These are phyloP conservation scores for Paecilomyces niveus DNA, from an alignment of 2,329 filamentous ascomycete species.

Conservation along the genomic window DNA sequence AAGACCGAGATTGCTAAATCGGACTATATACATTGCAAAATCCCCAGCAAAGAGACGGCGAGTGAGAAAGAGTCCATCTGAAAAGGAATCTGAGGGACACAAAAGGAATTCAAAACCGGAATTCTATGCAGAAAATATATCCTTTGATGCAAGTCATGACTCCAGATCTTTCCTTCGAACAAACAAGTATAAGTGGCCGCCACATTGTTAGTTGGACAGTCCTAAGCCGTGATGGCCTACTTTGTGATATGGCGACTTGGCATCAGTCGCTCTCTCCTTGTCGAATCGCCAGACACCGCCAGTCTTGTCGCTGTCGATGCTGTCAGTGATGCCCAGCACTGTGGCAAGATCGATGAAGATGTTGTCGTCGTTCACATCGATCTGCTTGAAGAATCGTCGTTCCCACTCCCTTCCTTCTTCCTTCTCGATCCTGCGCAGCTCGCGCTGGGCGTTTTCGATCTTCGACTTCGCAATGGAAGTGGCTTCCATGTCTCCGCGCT, in stretches of 20 bases:
- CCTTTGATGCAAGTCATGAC: not conserved
- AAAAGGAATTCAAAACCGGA: not conserved
- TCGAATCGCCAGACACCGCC: slow-evolving; percentile 66
- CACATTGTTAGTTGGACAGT: slow-evolving; percentile 6
- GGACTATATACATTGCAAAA: not conserved
- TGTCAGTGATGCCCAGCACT: slow-evolving; percentile 31
- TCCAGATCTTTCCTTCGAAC: not conserved
- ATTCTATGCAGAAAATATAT: not conserved
- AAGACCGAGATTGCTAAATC: not conserved
- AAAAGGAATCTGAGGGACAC: not conserved
- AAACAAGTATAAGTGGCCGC: not conserved
- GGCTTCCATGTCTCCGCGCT: slow-evolving; percentile 73
- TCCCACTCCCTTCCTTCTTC: slow-evolving; percentile 73
- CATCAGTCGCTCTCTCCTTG: slow-evolving; percentile 42
- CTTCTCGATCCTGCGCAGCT: slow-evolving; percentile 65
- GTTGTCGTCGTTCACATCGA: slow-evolving; percentile 29
- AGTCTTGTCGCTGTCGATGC: slow-evolving; percentile 57
- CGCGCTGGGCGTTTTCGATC: slow-evolving; percentile 84
- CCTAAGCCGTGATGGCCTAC: slow-evolving; percentile 35
- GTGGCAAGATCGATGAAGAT: slow-evolving; percentile 38
- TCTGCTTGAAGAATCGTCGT: slow-evolving; percentile 66
- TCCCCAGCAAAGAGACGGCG: not conserved
- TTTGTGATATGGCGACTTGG: slow-evolving; percentile 37
- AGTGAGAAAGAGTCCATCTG: not conserved
- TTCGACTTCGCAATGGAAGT: slow-evolving; percentile 73